Percentiles rank a stretch among this genome's conserved stretches.
phyloP scores from a whole-genome alignment of 768 basidiomycete species.

The Suillus cothurnatus region DNA sequence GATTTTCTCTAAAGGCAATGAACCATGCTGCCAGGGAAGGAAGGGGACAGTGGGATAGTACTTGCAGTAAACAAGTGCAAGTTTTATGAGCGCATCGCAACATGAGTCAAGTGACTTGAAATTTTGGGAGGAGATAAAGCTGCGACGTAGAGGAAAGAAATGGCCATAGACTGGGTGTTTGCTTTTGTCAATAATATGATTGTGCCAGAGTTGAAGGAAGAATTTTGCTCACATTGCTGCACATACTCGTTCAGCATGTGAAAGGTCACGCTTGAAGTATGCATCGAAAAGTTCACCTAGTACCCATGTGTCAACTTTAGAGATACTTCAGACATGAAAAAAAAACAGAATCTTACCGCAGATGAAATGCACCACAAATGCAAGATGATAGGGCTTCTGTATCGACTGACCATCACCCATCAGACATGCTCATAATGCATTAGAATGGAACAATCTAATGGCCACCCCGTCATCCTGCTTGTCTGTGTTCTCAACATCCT shows the following conservation, averaged over 20 bases:
- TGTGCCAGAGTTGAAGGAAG: background rate
- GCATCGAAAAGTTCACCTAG: background rate
- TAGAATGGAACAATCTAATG: conserved; percentile 23
- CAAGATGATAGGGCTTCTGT: background rate
- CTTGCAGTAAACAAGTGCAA: conserved; percentile 19
- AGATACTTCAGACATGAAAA: background rate
- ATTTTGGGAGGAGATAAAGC: conserved; percentile 12
- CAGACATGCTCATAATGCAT: conserved; percentile 19
- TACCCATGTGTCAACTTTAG: background rate
- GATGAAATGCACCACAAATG: conserved; percentile 12
- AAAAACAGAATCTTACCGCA: background rate
- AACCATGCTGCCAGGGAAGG: conserved; percentile 25
- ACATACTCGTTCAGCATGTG: background rate
- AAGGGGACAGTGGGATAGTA: conserved; percentile 26
- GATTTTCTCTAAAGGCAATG: conserved; percentile 32
- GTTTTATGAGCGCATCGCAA: conserved; percentile 27
- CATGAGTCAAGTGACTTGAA: conserved; percentile 32
- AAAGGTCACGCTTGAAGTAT: background rate
- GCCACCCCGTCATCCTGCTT: conserved; percentile 36
- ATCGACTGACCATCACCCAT: conserved; percentile 3
- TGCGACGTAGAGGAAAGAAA: background rate
- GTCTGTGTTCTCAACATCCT: conserved; percentile 29
- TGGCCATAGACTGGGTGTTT: conserved; percentile 19
- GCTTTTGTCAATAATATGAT: background rate
- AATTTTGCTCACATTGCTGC: background rate